A percentile compares a stretch with the other conserved stretches of the same genome.
Conservation (phyloP, 176 grass and related monocot genomes). For the Elymus sibiricus region DNA sequence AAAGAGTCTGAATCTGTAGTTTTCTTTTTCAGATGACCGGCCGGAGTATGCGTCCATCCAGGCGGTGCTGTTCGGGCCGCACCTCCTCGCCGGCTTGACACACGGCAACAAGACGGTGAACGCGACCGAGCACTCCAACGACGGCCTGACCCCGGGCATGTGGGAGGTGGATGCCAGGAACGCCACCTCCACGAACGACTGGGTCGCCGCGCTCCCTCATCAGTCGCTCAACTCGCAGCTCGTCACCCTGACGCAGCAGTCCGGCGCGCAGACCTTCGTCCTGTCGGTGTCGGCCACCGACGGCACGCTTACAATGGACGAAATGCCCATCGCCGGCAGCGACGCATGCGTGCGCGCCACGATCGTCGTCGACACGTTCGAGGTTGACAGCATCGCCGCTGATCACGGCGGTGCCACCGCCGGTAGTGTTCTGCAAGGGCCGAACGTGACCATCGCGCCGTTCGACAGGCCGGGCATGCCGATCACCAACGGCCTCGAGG, state of each 20-base stretch:
- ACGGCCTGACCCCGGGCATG: constrained; percentile 50
- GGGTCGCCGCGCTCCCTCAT: constrained; percentile 47
- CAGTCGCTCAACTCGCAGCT: constrained; percentile 52
- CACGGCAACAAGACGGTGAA: constrained; percentile 44
- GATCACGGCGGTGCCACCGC: too few species aligned
- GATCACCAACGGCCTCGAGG: constrained; percentile 33
- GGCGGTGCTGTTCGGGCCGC: constrained; percentile 69
- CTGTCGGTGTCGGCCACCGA: constrained; percentile 60
- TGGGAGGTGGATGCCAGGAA: constrained; percentile 57
- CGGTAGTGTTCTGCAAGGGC: not conserved
- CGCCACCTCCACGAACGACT: constrained; percentile 36
- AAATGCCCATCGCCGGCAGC: constrained; percentile 34
- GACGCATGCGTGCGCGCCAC: constrained; percentile 62
- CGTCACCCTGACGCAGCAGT: constrained; percentile 47
- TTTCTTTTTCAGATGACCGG: constrained; percentile 57
- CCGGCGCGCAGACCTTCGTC: constrained; percentile 22
- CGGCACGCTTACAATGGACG: constrained; percentile 49
- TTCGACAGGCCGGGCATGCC: constrained; percentile 69
- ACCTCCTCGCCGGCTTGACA: constrained; percentile 78
- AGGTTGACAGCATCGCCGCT: not conserved
- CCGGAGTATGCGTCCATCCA: constrained; percentile 61
- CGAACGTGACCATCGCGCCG: constrained; percentile 51
- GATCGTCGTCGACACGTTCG: not conserved
- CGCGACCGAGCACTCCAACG: constrained; percentile 37
- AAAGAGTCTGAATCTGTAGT: not conserved